Evolutionary conservation across 2,329 filamentous ascomycete species (phyloP), one percentile per base, ranked within the genome.

Genomic region (Pseudogymnoascus sp.): DNA sequence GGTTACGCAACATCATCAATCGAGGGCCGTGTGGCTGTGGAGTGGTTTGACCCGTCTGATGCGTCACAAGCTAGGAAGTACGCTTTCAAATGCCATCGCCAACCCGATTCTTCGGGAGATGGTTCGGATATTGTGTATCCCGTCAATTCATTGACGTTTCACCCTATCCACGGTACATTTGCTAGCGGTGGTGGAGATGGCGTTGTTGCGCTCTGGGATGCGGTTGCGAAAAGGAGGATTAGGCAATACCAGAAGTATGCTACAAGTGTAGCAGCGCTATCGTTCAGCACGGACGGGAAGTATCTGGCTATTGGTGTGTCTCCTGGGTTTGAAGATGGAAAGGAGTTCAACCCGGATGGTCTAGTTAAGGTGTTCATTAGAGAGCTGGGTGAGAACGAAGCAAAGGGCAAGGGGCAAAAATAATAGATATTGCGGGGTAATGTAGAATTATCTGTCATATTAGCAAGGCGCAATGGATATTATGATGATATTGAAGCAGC

Each of bases 61-160:
- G 89, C 93, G 73, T 92, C 89, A 3, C 92, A 97, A 76, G 88
- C 89, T 39, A 84, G 92, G 67, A 97, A 97, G 74, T 99, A 97
- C 74, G 94, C 94, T 11, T 99, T 99, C 84, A 99, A 99, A 75
- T 99, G 94, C 75, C 94, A 99, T 75, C 84, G 94, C 4, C 90
- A 96, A 73, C 81, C 85, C 1, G 81, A 79, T 8, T 75, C 84
- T 1, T 81, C 86, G 40, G 80, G 81, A 8, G 82, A 82, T 39
- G 74, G 31, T 72, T 77, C 60, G 82, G 87, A 90, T 70, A 78
- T 89, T 1, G 85, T 90, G 2, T 90, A 89, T 68, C 87, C 87
- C 0, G 87, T 90, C 60, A 87, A 90, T 67, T 83, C 86, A 4
- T 75, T 90, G 6, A 80, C 86, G 0, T 90, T 89, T 71, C 86